Evolutionary conservation across 73 alveolate genomes (phyloP).

Genomic region (Paramecium pentaurelia): DNA sequence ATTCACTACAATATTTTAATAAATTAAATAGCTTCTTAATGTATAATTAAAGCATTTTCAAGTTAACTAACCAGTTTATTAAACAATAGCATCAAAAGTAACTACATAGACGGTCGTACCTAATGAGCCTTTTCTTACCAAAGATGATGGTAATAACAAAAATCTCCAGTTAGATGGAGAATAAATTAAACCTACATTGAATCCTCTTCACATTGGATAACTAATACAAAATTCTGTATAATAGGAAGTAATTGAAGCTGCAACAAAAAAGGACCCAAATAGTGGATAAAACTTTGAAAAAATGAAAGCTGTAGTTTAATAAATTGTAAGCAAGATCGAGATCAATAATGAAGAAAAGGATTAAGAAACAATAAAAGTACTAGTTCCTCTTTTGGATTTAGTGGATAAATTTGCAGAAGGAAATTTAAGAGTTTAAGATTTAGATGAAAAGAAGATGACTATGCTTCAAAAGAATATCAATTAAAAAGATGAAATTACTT

Average conservation of each 20-base stretch:
- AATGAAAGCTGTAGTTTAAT: not conserved
- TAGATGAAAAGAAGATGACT: not conserved
- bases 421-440: not conserved
- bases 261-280: not conserved
- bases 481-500: not conserved
- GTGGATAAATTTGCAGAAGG: not conserved
- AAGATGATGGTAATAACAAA: not conserved
- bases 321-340: not conserved
- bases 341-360: not conserved
- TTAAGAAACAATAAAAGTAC: not conserved
- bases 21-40: not conserved
- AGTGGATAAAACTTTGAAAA: not conserved
- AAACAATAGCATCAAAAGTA: not conserved
- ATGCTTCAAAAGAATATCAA: not conserved
- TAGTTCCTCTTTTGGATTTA: not conserved
- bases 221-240: not conserved
- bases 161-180: not conserved
- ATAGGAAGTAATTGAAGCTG: not conserved
- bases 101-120: not conserved
- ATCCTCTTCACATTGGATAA: not conserved
- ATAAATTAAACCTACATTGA: not conserved
- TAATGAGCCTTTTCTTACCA: not conserved
- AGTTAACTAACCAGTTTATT: not conserved
- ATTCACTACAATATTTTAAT: not conserved
- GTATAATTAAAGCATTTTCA: not conserved